Percentiles rank a stretch among this genome's conserved stretches.
Conservation (phyloP, 306 rosid species). For the Prunus fruticosa region DNA sequence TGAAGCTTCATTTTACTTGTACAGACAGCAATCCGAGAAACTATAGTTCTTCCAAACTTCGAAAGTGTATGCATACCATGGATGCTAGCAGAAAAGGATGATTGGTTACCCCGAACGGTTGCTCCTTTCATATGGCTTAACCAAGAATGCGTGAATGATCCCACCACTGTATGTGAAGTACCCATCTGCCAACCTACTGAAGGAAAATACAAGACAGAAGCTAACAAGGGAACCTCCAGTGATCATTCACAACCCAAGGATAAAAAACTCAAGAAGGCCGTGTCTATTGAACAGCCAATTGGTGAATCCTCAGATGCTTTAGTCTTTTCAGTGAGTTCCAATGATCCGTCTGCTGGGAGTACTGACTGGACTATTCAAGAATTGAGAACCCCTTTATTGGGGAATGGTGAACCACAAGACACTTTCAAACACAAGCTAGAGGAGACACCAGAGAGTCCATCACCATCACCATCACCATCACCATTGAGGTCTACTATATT, state of each 20-base stretch:
- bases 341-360: conserved; percentile 23
- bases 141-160: conserved; percentile 55
- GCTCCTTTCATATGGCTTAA: conserved; percentile 83
- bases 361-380: conserved; percentile 32
- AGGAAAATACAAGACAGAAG: conserved; percentile 35
- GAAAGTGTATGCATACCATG: conserved; percentile 69
- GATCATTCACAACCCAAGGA: conserved; percentile 36
- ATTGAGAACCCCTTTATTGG: conserved; percentile 48
- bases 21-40: conserved; percentile 70
- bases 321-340: conserved; percentile 20
- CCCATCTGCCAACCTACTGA: conserved; percentile 29
- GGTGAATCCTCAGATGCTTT: conserved; percentile 40
- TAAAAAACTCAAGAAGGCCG: conserved; percentile 18
- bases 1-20: conserved; percentile 34
- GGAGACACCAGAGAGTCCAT: conserved; percentile 27
- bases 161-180: conserved; percentile 31
- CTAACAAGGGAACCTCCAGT: conserved; percentile 29
- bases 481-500: conserved; percentile 20
- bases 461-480: conserved; percentile 36
- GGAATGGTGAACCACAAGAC: conserved; percentile 32
- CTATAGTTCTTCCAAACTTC: conserved; percentile 77
- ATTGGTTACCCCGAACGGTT: conserved; percentile 69
- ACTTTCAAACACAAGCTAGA: conserved; percentile 30
- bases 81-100: conserved; percentile 87
- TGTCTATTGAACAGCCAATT: conserved; percentile 30